Conservation (phyloP, 2,329 filamentous ascomycete species). For the Talaromyces albobiverticillius region DNA sequence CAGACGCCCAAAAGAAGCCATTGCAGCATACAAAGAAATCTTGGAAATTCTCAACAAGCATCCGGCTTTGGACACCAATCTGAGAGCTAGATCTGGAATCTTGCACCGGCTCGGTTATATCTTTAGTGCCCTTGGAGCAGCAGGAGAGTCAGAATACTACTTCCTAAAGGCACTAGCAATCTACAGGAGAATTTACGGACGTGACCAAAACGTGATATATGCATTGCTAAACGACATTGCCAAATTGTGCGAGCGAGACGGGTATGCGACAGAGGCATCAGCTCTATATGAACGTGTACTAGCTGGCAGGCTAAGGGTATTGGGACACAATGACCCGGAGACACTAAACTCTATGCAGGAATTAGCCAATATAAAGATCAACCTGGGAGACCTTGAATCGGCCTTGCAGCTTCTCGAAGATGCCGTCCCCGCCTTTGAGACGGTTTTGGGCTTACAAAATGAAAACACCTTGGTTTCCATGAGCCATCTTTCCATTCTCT, state of each 20-base stretch:
- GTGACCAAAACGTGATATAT: conserved; percentile 29
- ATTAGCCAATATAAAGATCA: conserved; percentile 26
- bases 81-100: conserved; percentile 23
- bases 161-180: conserved; percentile 27
- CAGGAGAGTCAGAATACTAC: conserved; percentile 27
- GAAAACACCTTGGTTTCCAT: conserved; percentile 28
- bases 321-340: conserved; percentile 29
- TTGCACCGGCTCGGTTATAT: conserved; percentile 26
- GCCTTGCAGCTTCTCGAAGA: conserved; percentile 28
- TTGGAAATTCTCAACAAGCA: conserved; percentile 22
- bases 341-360: conserved; percentile 30
- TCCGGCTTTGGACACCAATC: conserved; percentile 24
- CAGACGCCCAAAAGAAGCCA: conserved; percentile 22
- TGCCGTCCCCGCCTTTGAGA: conserved; percentile 28
- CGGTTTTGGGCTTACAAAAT: conserved; percentile 28
- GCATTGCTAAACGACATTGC: conserved; percentile 27
- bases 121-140: conserved; percentile 23
- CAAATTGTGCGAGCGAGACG: conserved; percentile 26
- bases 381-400: conserved; percentile 26
- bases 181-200: conserved; percentile 26
- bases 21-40: conserved; percentile 24
- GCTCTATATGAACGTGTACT: conserved; percentile 30
- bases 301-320: conserved; percentile 27
- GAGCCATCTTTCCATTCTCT: conserved; percentile 27
- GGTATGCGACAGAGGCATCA: conserved; percentile 29